These are phyloP conservation scores for Oryza brachyantha DNA, from an alignment of 176 grass and related monocot genomes.

Conservation along the genomic window DNA sequence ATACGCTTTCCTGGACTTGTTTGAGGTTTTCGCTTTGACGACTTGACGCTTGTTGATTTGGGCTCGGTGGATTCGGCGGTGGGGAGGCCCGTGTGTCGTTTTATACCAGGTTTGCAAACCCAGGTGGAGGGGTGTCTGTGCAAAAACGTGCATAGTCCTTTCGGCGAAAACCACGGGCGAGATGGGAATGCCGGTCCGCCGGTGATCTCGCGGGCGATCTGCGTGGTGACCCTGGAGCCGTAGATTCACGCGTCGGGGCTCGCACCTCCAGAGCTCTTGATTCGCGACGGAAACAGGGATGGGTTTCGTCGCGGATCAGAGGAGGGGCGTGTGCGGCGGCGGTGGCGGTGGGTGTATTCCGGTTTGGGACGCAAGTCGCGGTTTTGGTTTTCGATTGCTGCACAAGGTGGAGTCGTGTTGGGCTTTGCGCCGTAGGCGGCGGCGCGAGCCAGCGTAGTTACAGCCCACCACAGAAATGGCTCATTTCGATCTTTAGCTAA, in stretches of 20 bases:
- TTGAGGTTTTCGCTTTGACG: constrained; percentile 27
- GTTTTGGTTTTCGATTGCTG: constrained; percentile 29
- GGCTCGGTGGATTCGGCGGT: neutral
- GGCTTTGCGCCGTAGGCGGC: neutral
- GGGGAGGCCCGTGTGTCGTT: neutral
- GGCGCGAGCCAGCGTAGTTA: neutral
- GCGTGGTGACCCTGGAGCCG: neutral
- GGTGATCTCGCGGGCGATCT: neutral
- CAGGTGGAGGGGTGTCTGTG: neutral
- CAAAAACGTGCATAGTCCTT: neutral
- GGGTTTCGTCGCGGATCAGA: neutral
- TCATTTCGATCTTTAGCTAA: too few species aligned
- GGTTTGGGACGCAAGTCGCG: constrained; percentile 43
- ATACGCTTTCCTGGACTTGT: neutral
- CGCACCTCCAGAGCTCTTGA: neutral
- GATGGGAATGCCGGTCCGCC: neutral
- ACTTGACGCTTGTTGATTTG: neutral
- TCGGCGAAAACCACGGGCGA: constrained; percentile 30
- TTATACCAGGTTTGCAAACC: constrained; percentile 28
- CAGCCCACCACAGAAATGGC: too few species aligned
- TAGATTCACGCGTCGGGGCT: neutral
- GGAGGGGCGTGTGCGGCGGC: neutral
- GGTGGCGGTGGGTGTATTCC: neutral
- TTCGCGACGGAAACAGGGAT: neutral
- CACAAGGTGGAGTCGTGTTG: neutral